phyloP scores from a whole-genome alignment of 2,329 filamentous ascomycete genomes.

The Cladophialophora immunda region DNA sequence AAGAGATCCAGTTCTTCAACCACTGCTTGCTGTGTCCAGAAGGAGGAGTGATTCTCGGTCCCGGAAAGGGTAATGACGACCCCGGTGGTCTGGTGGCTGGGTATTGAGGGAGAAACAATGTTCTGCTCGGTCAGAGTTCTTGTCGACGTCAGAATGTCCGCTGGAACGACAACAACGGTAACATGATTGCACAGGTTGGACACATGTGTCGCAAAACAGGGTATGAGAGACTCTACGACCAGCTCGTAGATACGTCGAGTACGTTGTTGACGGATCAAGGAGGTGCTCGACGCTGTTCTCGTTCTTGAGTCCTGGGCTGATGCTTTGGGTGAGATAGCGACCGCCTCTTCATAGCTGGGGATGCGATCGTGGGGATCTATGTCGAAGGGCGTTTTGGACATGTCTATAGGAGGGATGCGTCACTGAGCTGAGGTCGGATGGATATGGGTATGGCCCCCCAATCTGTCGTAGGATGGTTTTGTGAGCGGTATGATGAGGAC shows the following conservation, averaged over 20 bases:
- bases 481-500: not conserved
- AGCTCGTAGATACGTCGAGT: conserved; percentile 51
- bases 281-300: conserved; percentile 38
- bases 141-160: conserved; percentile 45
- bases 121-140: conserved; percentile 49
- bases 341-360: conserved; percentile 48
- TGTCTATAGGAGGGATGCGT: not conserved
- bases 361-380: conserved; percentile 43
- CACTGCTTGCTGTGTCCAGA: conserved; percentile 54
- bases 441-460: not conserved
- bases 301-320: not conserved
- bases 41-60: conserved; percentile 52
- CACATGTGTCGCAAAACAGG: conserved; percentile 51
- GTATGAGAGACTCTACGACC: conserved; percentile 51
- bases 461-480: not conserved
- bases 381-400: conserved; percentile 24
- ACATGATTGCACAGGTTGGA: conserved; percentile 54
- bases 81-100: conserved; percentile 20
- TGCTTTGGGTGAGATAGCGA: conserved; percentile 21
- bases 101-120: conserved; percentile 42
- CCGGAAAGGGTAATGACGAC: conserved; percentile 51
- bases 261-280: conserved; percentile 41
- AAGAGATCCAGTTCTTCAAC: conserved; percentile 48
- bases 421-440: not conserved
- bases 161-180: conserved; percentile 56